Evolutionary conservation across 768 basidiomycete genomes (phyloP), one percentile per base, ranked within the genome.

Genomic region (Roridomyces roridus): DNA sequence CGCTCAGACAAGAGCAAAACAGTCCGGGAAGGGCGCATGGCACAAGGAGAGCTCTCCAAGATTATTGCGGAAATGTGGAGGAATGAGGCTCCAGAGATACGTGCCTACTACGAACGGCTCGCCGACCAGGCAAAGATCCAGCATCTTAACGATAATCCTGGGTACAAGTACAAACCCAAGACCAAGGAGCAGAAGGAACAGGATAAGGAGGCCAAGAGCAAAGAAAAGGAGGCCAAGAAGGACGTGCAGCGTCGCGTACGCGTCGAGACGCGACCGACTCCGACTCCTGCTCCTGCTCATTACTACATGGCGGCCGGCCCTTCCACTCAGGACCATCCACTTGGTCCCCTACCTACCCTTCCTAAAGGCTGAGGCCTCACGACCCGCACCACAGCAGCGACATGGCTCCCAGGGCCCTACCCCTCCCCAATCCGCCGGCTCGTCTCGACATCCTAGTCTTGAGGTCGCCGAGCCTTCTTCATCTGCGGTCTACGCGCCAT

Each of bases 31-130:
- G 57, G 52, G 41, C 73, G 74, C 60, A 73, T 56, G 59, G 78
- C 82, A 6, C 91, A 92, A 67, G 83, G 84, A 5, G 79, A 81
- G 17, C 80, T 91, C 45, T 92, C 90, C 42, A 83, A 81, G 60
- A 58, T 80, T 18, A 85, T 93, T 52, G 80, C 86, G 10, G 45
- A 67, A 5, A 77, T 86, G 79, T 93, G 91, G 92, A 84, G 71
- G 63, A 71, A 73, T 18, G 88, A 88, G 65, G 42, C 72, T 0
- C 72, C 76, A 1, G 72, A 71, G 0, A 77, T 85, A 54, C 83
- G 78, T 62, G 72, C 68, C 6, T 64, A 79, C 4, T 88, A 79
- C 59, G 86, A 87, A 62, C 74, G 76, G 28, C 70, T 73, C 54
- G 86, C 86, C 3, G 83, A 86, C 37, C 71, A 71, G 41, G 77